Base-by-base conservation (phyloP, 2,329 filamentous ascomycete genomes). In the Sporothrix globosa region DNA sequence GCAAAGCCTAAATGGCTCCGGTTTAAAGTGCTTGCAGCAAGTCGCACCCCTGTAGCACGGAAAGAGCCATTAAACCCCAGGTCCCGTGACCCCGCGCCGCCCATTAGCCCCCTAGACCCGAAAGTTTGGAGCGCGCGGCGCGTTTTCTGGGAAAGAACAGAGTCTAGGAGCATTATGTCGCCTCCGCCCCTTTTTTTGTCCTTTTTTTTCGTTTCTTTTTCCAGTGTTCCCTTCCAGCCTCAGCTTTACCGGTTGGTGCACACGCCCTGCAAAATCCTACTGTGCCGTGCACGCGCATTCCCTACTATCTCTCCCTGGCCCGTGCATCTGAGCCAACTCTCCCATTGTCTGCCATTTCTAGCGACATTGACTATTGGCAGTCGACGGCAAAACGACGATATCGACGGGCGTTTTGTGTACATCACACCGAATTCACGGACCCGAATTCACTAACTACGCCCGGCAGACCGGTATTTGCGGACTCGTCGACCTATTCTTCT, bases 61-160 rank as follows among this genome's bases (percentile, higher is more conserved):
- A 53, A 65, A 17, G 27, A 39, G 48, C 44, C 7, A 50, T 19
- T 9, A 52, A 46, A 11, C 48, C 9, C 63, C 50, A 67, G n/a
- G 19, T 69, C 72, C 68, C 72, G 72, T 73, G 72, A 72, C 69
- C 53, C 69, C 72, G 72, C 72, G 72, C 72, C 58, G 30, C 41
- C 68, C 48, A 69, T 67, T 68, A 41, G 68, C 46, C 48, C 21
- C 24, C 63, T 39, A 34, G 67, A 19, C 41, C 34, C 41, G 17
- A 54, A 53, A n/a, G 48, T 50, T 54, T 66, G 41, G 27, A 63
- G 50, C 70, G 50, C 70, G 70, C 72, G 72, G 70, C 72, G 72
- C 72, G 72, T 69, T 72, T 52, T 44, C 34, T 13, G 21, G 21
- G 27, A 39, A 13, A 17, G 41, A 44, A 44, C 41, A 17, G 10